phyloP scores from a whole-genome alignment of 1,284 basidiomycete species.

The Quambalaria eucalypti region DNA sequence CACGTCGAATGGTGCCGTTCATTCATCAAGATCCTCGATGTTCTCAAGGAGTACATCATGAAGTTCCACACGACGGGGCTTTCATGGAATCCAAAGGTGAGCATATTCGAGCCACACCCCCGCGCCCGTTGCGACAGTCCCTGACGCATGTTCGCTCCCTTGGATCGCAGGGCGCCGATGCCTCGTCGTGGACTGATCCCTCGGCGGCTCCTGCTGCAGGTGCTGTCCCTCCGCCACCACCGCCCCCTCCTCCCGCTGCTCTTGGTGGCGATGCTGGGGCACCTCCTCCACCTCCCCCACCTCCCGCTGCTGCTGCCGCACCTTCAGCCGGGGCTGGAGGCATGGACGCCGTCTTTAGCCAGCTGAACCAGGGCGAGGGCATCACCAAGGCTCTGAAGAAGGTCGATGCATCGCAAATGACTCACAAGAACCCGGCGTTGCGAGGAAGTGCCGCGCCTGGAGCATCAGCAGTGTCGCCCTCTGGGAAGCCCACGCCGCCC shows the following conservation, averaged over 20 bases:
- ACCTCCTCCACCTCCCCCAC: conserved; percentile 49
- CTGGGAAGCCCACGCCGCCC: conserved; percentile 24
- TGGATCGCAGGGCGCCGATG: conserved; percentile 59
- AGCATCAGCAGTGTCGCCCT: conserved; percentile 7
- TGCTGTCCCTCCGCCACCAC: conserved; percentile 33
- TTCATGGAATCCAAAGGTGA: conserved; percentile 67
- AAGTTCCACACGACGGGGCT: conserved; percentile 81
- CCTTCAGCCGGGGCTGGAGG: conserved; percentile 49
- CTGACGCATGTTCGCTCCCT: too few relatives aligned
- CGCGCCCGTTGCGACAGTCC: too few relatives aligned
- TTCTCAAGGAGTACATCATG: conserved; percentile 71
- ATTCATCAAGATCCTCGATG: conserved; percentile 66
- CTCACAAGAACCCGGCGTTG: conserved; percentile 91
- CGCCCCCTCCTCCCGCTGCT: conserved; percentile 52
- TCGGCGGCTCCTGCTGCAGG: conserved; percentile 32
- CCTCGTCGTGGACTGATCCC: conserved; percentile 56
- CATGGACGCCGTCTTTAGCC: conserved; percentile 78
- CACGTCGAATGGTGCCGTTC: conserved; percentile 80
- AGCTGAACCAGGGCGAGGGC: conserved; percentile 79
- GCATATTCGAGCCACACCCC: too few relatives aligned
- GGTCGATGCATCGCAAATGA: conserved; percentile 93
- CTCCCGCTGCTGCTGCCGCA: conserved; percentile 49
- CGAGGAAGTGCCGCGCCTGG: conserved; percentile 58
- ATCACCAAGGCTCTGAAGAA: conserved; percentile 85
- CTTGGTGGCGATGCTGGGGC: conserved; percentile 57